Evolutionary conservation across 2,329 filamentous ascomycete genomes (phyloP).

Genomic region (Xylaria sp.): DNA sequence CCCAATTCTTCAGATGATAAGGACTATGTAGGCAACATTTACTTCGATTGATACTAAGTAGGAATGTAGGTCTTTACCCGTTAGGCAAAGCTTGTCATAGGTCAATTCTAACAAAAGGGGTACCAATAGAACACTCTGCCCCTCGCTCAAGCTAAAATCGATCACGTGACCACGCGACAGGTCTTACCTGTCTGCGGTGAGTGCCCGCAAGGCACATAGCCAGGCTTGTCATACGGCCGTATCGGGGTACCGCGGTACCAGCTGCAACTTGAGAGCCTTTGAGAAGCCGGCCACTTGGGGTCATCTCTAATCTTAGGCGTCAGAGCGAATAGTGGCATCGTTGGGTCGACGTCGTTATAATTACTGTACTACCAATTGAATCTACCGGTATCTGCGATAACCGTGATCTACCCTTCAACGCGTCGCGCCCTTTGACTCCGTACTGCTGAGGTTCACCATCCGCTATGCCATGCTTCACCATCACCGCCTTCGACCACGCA

Average conservation of each 20-base stretch:
- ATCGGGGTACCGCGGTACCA: not conserved
- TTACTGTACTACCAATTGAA: not conserved
- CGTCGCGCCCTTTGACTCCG: slow-evolving; percentile 6
- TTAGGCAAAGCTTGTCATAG: not conserved
- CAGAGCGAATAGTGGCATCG: not conserved
- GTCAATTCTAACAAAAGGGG: not conserved
- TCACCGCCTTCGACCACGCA: slow-evolving; percentile 18
- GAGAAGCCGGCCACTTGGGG: not conserved
- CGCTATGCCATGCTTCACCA: not conserved
- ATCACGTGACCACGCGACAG: slow-evolving; percentile 36
- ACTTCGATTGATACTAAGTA: too few species aligned
- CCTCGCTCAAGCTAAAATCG: not conserved
- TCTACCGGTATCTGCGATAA: not conserved
- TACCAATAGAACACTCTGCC: not conserved
- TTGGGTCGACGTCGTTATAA: not conserved
- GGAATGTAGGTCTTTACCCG: not conserved
- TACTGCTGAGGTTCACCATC: slow-evolving; percentile 19
- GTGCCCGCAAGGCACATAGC: too few species aligned
- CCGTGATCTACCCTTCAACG: slow-evolving; percentile 10
- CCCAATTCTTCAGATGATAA: not conserved
- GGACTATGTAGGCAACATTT: too few species aligned
- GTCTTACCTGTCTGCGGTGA: not conserved
- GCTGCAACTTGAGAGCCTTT: not conserved
- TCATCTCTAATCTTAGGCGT: not conserved
- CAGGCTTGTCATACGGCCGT: too few species aligned